These are phyloP conservation scores for Talaromyces sp. DNA, from an alignment of 2,329 filamentous ascomycete genomes.

Conservation along the genomic window DNA sequence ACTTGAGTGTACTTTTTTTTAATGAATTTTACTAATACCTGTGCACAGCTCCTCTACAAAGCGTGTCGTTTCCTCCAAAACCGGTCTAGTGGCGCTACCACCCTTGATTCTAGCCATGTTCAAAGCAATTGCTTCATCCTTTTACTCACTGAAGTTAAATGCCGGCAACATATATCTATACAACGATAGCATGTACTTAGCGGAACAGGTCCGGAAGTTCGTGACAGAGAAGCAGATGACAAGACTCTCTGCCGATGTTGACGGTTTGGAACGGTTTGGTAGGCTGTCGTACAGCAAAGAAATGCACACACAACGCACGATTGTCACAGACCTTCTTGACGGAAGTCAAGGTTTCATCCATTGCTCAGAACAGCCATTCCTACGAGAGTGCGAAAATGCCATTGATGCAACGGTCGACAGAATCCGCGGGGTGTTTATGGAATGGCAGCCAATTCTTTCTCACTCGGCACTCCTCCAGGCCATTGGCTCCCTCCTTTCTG, in stretches of 20 bases:
- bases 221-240: constrained; percentile 44
- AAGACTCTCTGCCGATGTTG: constrained; percentile 51
- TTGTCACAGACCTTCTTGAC: constrained; percentile 59
- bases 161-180: constrained; percentile 61
- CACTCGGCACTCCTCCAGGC: constrained; percentile 59
- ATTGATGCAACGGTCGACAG: constrained; percentile 55
- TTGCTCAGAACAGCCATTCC: constrained; percentile 57
- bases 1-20: neutral
- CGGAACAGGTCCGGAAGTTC: constrained; percentile 49
- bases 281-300: constrained; percentile 59
- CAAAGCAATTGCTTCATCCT: constrained; percentile 44
- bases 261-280: constrained; percentile 55
- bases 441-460: constrained; percentile 57
- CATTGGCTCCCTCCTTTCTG: constrained; percentile 55
- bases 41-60: constrained; percentile 26
- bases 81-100: constrained; percentile 42
- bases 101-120: constrained; percentile 48
- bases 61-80: constrained; percentile 36
- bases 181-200: constrained; percentile 59
- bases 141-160: constrained; percentile 40
- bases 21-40: constrained; percentile 18
- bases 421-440: constrained; percentile 51
- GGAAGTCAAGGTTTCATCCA: constrained; percentile 59
- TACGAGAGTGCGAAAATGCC: constrained; percentile 57
- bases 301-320: constrained; percentile 61